phyloP scores from a whole-genome alignment of 2,329 filamentous ascomycete species.

The Fusarium staphyleae region DNA sequence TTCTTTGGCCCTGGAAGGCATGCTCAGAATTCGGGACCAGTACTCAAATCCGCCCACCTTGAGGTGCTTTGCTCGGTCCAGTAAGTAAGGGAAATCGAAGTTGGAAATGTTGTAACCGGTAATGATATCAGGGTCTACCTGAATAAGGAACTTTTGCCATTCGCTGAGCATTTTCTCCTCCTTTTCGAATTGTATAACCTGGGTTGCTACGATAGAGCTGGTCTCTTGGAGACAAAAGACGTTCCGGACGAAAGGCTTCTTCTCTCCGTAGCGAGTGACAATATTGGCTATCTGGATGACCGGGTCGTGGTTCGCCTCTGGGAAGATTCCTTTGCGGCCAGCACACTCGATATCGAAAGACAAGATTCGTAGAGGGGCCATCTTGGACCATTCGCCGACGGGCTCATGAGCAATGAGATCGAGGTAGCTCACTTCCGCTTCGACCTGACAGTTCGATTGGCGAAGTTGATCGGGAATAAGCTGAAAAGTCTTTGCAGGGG shows the following conservation, averaged over 20 bases:
- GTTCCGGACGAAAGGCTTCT: conserved; percentile 93
- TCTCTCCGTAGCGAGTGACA: conserved; percentile 92
- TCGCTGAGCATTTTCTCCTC: conserved; percentile 91
- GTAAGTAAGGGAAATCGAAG: conserved; percentile 96
- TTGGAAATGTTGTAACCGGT: conserved; percentile 99
- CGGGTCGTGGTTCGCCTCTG: conserved; percentile 87
- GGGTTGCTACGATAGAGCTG: conserved; percentile 91
- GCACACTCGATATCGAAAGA: conserved; percentile 99
- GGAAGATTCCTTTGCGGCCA: conserved; percentile 95
- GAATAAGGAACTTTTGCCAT: conserved; percentile 89
- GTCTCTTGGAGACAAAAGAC: conserved; percentile 95
- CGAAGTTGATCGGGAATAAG: conserved; percentile 70
- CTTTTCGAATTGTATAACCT: conserved; percentile 81
- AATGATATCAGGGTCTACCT: conserved; percentile 95
- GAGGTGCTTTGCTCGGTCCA: conserved; percentile 85
- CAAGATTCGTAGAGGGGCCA: conserved; percentile 89
- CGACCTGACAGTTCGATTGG: conserved; percentile 96
- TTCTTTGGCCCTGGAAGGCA: conserved; percentile 75
- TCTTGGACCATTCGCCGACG: conserved; percentile 96
- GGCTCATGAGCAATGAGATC: conserved; percentile 87
- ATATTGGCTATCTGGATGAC: conserved; percentile 99
- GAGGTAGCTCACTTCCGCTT: conserved; percentile 82
- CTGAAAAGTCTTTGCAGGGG: conserved; percentile 74
- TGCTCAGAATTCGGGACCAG: conserved; percentile 80
- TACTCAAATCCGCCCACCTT: conserved; percentile 83